Percentiles rank a stretch among this genome's conserved stretches.
Evolutionary conservation across 345 rosid genomes (phyloP).

Genomic region (Eucalyptus pumila): DNA sequence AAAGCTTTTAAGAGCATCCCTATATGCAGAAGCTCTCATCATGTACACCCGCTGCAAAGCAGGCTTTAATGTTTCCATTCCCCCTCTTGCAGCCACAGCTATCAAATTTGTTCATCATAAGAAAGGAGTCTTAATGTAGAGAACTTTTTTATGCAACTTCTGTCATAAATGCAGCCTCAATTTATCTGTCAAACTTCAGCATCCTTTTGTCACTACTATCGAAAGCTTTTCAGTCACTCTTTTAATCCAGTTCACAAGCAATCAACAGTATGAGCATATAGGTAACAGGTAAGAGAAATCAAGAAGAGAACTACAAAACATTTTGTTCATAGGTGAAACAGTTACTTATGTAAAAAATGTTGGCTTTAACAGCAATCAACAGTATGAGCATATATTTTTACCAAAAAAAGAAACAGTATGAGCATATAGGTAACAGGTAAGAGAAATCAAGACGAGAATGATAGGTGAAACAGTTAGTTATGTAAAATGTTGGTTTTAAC

Average conservation of each 20-base stretch:
- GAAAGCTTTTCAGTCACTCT: background rate
- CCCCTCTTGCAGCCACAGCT: conserved; percentile 94
- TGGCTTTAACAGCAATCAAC: background rate
- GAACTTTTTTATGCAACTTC: background rate
- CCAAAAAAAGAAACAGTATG: too few species aligned
- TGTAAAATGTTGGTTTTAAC: background rate
- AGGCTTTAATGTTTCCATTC: conserved; percentile 82
- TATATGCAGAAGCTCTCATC: conserved; percentile 78
- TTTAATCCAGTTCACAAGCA: background rate
- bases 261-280: background rate
- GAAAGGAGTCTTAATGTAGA: background rate
- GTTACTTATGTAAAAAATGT: background rate
- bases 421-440: background rate
- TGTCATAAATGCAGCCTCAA: background rate
- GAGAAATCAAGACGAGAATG: background rate
- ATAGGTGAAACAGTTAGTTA: background rate
- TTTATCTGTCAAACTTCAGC: background rate
- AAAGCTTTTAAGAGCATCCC: conserved; percentile 71
- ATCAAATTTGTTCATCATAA: background rate
- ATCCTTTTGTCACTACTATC: background rate
- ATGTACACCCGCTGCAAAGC: conserved; percentile 84
- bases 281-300: background rate
- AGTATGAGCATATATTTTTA: too few species aligned
- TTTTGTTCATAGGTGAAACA: background rate
- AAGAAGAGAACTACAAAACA: background rate